Conservation (phyloP, 163 green algal genomes). For the Scenedesmus sp. region DNA sequence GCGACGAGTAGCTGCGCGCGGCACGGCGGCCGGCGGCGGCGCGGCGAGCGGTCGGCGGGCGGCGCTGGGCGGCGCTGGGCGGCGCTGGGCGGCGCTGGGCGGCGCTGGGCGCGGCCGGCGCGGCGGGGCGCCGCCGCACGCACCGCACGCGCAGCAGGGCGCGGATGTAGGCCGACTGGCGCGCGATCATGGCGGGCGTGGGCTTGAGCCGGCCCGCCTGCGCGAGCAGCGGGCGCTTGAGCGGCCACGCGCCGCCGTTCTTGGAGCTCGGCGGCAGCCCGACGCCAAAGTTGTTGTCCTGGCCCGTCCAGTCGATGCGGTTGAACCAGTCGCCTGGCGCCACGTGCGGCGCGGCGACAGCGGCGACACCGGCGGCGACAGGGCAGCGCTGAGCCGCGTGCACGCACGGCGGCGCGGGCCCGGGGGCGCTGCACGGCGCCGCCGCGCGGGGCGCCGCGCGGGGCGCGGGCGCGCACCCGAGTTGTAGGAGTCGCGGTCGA, state of each 20-base stretch:
- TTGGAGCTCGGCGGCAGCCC: conserved; percentile 68
- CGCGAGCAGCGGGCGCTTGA: conserved; percentile 71
- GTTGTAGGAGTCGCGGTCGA: conserved; percentile 93
- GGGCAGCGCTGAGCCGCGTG: neutral
- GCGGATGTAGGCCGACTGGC: conserved; percentile 49
- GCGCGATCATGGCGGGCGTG: conserved; percentile 62
- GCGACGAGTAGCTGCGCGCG: conserved; percentile 72
- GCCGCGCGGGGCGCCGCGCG: too few relatives aligned
- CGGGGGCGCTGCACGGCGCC: too few relatives aligned
- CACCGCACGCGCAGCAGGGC: conserved; percentile 60
- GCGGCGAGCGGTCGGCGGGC: too few relatives aligned
- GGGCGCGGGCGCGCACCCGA: conserved; percentile 54
- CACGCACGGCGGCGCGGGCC: neutral
- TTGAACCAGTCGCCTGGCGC: conserved; percentile 82
- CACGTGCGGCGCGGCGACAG: neutral
- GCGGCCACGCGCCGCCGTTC: conserved; percentile 74
- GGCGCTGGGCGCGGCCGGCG: too few relatives aligned
- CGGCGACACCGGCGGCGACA: neutral
- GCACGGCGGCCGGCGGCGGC: too few relatives aligned
- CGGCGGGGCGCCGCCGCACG: too few relatives aligned
- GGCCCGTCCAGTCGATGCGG: conserved; percentile 72
- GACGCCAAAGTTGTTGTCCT: conserved; percentile 86
- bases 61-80: too few relatives aligned
- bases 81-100: too few relatives aligned
- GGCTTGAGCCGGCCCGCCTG: conserved; percentile 63